Evolutionary conservation across 2,329 filamentous ascomycete genomes (phyloP).

Genomic region (Aureobasidium subglaciale): DNA sequence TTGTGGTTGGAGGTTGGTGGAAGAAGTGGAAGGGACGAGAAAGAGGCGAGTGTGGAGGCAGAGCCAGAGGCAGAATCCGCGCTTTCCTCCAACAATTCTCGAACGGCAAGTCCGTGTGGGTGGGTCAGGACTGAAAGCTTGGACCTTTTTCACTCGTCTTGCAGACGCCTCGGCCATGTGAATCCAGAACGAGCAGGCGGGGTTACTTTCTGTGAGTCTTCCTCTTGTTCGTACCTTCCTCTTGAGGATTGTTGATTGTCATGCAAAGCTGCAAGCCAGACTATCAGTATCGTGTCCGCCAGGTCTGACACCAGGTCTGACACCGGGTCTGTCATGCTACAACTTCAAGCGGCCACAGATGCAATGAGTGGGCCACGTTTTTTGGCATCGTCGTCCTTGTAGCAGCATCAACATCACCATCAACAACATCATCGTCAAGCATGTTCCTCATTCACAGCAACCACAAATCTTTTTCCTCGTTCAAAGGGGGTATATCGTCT

Average conservation of each 20-base stretch:
- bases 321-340: not conserved
- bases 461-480: conserved; percentile 2
- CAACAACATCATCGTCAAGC: not conserved
- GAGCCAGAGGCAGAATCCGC: not conserved
- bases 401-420: not conserved
- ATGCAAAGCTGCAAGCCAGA: not conserved
- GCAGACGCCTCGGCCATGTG: not conserved
- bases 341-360: not conserved
- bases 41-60: conserved; percentile 12
- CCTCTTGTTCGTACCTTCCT: not conserved
- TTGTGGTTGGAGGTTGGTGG: conserved; percentile 6
- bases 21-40: not conserved
- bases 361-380: not conserved
- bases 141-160: not conserved
- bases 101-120: not conserved
- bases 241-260: not conserved
- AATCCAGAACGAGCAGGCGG: conserved; percentile 8
- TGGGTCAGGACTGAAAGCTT: not conserved
- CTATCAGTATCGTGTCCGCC: not conserved
- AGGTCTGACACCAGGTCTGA: too few relatives aligned
- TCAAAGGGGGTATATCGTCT: not conserved
- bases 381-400: not conserved
- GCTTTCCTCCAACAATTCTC: conserved; percentile 8
- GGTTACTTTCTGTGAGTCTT: not conserved
- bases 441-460: conserved; percentile 3